phyloP scores from a whole-genome alignment of 140 eudicot species.

The Anethum foeniculum region DNA sequence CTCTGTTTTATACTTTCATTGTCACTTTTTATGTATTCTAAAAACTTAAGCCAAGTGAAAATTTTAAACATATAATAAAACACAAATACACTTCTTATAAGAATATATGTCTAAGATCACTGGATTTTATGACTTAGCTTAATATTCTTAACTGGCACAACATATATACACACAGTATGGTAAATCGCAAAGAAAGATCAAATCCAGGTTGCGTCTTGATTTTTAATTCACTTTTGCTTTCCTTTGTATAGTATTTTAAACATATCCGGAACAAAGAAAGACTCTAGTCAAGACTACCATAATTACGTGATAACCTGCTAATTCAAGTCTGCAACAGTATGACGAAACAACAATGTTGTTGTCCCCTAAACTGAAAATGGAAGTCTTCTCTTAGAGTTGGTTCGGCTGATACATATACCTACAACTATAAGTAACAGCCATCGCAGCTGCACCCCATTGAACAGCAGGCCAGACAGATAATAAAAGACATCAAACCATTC shows the following conservation, averaged over 20 bases:
- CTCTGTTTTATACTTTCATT: not conserved
- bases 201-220: no score
- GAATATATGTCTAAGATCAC: not conserved
- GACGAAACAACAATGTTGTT: not conserved
- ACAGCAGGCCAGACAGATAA: not conserved
- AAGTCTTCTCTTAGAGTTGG: not conserved
- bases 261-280: not conserved
- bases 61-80: not conserved
- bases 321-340: not conserved
- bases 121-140: not conserved
- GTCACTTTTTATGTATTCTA: constrained; percentile 1
- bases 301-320: no score
- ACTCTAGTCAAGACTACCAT: not conserved
- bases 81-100: not conserved
- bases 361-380: not conserved
- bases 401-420: not conserved
- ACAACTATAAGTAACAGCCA: not conserved
- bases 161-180: no score
- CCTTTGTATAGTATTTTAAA: not conserved
- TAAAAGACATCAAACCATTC: not conserved
- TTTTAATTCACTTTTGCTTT: not conserved
- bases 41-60: not conserved
- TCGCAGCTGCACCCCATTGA: not conserved
- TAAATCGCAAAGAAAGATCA: no score
- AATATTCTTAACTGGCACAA: not conserved